phyloP scores from a whole-genome alignment of 768 basidiomycete genomes.

The Suillus decipiens region DNA sequence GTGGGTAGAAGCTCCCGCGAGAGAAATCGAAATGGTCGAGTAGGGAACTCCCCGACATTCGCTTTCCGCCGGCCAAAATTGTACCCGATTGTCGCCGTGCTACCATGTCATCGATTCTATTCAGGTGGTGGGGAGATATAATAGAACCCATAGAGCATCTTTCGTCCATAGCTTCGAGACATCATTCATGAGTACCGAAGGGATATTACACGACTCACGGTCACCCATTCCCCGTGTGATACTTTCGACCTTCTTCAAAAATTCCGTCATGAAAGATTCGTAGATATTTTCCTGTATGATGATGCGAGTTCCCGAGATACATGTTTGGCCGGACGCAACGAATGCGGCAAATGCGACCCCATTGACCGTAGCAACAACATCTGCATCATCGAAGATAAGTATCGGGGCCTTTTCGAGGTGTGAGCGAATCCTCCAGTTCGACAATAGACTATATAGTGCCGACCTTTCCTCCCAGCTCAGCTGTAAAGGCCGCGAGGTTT shows the following conservation, averaged over 20 bases:
- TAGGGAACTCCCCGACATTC: conserved; percentile 60
- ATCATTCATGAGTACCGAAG: not conserved
- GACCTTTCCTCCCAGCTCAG: conserved; percentile 87
- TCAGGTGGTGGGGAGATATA: conserved; percentile 65
- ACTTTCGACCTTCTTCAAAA: conserved; percentile 61
- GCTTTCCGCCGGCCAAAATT: conserved; percentile 63
- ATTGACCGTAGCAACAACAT: conserved; percentile 73
- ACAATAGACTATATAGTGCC: conserved; percentile 4
- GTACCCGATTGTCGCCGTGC: conserved; percentile 47
- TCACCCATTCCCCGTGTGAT: conserved; percentile 75
- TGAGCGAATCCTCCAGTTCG: conserved; percentile 2
- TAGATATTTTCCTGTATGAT: conserved; percentile 72
- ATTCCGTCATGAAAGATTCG: conserved; percentile 60
- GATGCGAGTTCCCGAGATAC: conserved; percentile 88
- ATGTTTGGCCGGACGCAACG: conserved; percentile 87
- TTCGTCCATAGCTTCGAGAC: conserved; percentile 60
- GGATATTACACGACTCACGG: conserved; percentile 49
- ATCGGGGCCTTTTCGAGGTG: conserved; percentile 63
- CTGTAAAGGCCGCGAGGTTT: conserved; percentile 76
- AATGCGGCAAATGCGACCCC: conserved; percentile 84
- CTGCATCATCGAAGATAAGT: conserved; percentile 77
- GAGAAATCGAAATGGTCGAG: conserved; percentile 76
- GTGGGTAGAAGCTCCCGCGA: conserved; percentile 74
- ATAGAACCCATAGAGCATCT: conserved; percentile 79
- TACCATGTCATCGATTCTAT: conserved; percentile 61